Conservation (phyloP, 1,139 yeast genomes). For the Eremothecium sinecaudum region DNA sequence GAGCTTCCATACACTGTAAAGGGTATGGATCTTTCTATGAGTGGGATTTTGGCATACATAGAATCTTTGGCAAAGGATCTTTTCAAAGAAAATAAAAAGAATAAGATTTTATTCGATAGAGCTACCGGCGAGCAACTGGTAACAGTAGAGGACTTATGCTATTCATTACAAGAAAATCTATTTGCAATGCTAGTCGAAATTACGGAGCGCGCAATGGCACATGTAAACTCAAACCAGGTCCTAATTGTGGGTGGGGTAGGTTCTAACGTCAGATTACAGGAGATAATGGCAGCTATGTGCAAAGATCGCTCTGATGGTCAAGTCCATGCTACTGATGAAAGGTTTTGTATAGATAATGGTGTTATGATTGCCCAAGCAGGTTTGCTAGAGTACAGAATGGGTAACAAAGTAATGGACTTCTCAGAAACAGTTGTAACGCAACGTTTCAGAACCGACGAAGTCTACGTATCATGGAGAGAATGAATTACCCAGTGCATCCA, state of each 20-base stretch:
- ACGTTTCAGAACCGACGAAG: slow-evolving; percentile 89
- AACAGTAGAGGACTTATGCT: slow-evolving; percentile 83
- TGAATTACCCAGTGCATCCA: too few relatives aligned
- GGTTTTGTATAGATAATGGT: slow-evolving; percentile 95
- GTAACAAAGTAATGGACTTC: slow-evolving; percentile 47
- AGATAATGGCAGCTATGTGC: slow-evolving; percentile 95
- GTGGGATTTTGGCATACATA: slow-evolving; percentile 81
- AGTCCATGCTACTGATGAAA: slow-evolving; percentile 88
- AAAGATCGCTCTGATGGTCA: slow-evolving; percentile 70
- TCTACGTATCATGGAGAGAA: slow-evolving; percentile 79
- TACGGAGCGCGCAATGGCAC: slow-evolving; percentile 98
- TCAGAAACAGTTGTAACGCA: slow-evolving; percentile 82
- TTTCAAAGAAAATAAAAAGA: slow-evolving; percentile 44
- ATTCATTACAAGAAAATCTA: slow-evolving; percentile 81
- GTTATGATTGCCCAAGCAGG: slow-evolving; percentile 99
- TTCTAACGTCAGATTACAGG: slow-evolving; percentile 79
- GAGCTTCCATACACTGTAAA: slow-evolving; percentile 89
- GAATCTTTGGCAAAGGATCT: slow-evolving; percentile 72
- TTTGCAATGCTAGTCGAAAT: slow-evolving; percentile 97
- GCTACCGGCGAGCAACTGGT: slow-evolving; percentile 43
- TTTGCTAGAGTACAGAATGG: slow-evolving; percentile 73
- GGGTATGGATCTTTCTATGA: slow-evolving; percentile 97
- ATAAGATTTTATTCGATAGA: slow-evolving; percentile 40
- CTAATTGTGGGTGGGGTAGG: slow-evolving; percentile 98
- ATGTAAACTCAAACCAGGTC: slow-evolving; percentile 81